Base-by-base conservation (phyloP, 306 rosid genomes). In the Cucumis cinereus region DNA sequence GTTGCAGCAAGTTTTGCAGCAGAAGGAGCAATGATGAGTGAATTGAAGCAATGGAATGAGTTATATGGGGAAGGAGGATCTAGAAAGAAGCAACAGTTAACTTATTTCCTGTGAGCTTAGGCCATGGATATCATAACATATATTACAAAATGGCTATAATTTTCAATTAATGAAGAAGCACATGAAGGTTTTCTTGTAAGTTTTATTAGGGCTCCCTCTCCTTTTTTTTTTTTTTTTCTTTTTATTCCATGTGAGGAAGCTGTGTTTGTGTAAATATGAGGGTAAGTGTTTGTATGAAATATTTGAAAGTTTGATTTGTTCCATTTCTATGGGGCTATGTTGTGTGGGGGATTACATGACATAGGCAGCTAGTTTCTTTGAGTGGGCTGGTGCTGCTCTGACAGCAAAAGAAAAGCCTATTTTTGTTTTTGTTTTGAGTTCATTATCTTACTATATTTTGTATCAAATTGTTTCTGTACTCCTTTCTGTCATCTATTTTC, bases 41-140 rank as follows among this genome's bases (percentile, higher is more conserved):
- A 95, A 81, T 81, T 95, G 88, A 88, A 85, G 83, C 98, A 90
- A 79, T 95, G 99, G 99, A 95, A 90, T 54, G 91, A 95, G 3
- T 73, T 81, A 75, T 95, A 87, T 6, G 98, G 99, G 23, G 98
- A 92, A 87, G 98, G 99, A 4, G 99, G 98, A 30, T 89, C 96
- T 4, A 88, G 98, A 83, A 92, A 94, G 95, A 88, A 84, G 82
- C 81, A 92, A 81, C 96, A 92, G 47, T 78, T 94, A 30, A 68
- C 93, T 23, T 94, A 92, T 79, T 94, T 94, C 89, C 91, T 94
- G 5, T 91, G 85, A 89, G 68, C 49, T 76, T 59, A 47, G 56
- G 57, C 75, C 75, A 69, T 23, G n/a, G 30, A 69, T 14, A 30
- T 30, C 2, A 30, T 3, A 30, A 30, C 13, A 40, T 43, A n/a